Conservation (phyloP, 2,329 filamentous ascomycete species). For the Botrytis tulipae region DNA sequence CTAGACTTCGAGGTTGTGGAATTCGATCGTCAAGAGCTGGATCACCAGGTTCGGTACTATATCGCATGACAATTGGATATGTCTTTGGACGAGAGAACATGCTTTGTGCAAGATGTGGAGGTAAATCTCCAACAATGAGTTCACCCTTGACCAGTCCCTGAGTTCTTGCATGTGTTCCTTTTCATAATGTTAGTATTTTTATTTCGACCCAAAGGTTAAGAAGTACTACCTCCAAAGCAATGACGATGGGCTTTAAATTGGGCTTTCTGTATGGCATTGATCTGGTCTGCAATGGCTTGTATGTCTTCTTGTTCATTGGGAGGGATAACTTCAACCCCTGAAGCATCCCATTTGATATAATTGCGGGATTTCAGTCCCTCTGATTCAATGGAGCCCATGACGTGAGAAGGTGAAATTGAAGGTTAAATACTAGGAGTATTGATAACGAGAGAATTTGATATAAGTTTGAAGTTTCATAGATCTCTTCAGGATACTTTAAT, state of each 20-base stretch:
- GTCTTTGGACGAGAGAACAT: conserved; percentile 39
- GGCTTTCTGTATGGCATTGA: conserved; percentile 46
- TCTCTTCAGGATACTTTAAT: not conserved
- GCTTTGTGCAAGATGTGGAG: conserved; percentile 45
- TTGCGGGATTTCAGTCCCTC: conserved; percentile 28
- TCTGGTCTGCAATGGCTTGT: conserved; percentile 45
- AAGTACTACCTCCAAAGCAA: conserved; percentile 35
- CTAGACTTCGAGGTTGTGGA: conserved; percentile 47
- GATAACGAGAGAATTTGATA: not conserved
- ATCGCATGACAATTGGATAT: conserved; percentile 41
- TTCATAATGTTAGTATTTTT: not conserved
- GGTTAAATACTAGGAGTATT: no score
- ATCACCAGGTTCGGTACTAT: conserved; percentile 43
- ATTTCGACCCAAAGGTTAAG: not conserved
- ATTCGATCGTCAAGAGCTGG: conserved; percentile 44
- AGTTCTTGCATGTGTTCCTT: conserved; percentile 47
- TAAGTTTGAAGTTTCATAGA: not conserved
- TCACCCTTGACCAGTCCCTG: conserved; percentile 50
- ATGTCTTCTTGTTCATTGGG: conserved; percentile 45
- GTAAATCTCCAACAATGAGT: conserved; percentile 45
- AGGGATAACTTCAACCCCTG: conserved; percentile 43
- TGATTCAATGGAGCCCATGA: not conserved
- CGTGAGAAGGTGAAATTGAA: not conserved
- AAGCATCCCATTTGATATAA: conserved; percentile 44
- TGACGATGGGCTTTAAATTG: conserved; percentile 45